These are phyloP conservation scores for Pestalotiopsis sp. DNA, from an alignment of 2,329 filamentous ascomycete genomes.

Conservation along the genomic window DNA sequence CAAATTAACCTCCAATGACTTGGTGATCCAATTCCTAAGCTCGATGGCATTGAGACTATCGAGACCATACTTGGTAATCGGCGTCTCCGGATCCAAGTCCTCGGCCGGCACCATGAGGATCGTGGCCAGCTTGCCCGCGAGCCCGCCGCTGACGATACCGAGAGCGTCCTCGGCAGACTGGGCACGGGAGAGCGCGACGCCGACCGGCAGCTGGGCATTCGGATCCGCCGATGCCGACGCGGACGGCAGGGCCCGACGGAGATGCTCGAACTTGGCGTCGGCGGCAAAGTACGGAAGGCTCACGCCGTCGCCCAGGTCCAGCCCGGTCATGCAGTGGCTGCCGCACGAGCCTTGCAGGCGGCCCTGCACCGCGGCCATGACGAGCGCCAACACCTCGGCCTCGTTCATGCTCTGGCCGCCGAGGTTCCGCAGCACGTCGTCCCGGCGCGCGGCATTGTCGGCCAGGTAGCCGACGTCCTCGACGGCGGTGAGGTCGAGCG, in stretches of 20 bases:
- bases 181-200: conserved; percentile 43
- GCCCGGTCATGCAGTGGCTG: conserved; percentile 55
- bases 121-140: conserved; percentile 49
- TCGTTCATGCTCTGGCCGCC: conserved; percentile 51
- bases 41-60: conserved; percentile 53
- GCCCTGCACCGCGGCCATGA: conserved; percentile 52
- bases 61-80: conserved; percentile 42
- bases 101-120: conserved; percentile 51
- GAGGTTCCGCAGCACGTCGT: conserved; percentile 50
- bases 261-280: conserved; percentile 56
- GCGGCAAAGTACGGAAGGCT: conserved; percentile 54
- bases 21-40: conserved; percentile 52
- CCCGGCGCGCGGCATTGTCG: conserved; percentile 43
- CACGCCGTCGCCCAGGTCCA: conserved; percentile 42
- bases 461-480: conserved; percentile 52
- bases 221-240: conserved; percentile 37
- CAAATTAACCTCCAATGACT: conserved; percentile 51
- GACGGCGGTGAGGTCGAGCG: conserved; percentile 56
- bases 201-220: conserved; percentile 20
- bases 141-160: conserved; percentile 43
- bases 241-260: conserved; percentile 39
- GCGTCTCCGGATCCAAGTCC: conserved; percentile 47
- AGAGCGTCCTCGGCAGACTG: conserved; percentile 45
- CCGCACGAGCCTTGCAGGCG: conserved; percentile 42
- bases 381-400: conserved; percentile 55